Conservation (phyloP, 2,329 filamentous ascomycete genomes). For the Hypoxylon sp. region DNA sequence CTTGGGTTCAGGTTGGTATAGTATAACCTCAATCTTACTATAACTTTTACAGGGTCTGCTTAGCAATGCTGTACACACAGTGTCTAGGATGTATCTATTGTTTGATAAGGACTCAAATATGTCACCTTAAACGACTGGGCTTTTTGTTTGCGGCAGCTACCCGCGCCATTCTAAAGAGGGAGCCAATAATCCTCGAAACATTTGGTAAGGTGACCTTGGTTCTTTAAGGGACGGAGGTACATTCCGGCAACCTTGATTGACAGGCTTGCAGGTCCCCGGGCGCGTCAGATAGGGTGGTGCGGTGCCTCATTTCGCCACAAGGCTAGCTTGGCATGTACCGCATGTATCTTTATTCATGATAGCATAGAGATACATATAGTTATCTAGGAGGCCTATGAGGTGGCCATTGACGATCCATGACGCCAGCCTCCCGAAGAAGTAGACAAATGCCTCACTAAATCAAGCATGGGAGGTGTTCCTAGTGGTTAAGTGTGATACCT, state of each 20-base stretch:
- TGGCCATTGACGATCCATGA: conserved; percentile 19
- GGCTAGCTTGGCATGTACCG: conserved; percentile 16
- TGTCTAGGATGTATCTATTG: conserved; percentile 1
- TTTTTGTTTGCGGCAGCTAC: conserved; percentile 15
- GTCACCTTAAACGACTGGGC: conserved; percentile 10
- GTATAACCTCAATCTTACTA: conserved; percentile 2
- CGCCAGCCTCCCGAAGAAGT: neutral
- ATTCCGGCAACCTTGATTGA: conserved; percentile 14
- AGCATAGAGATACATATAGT: neutral
- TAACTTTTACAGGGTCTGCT: neutral
- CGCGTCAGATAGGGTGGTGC: conserved; percentile 7
- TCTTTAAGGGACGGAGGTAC: conserved; percentile 10
- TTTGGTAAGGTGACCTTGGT: conserved; percentile 17
- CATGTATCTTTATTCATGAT: conserved; percentile 19
- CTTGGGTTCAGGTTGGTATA: conserved; percentile 3
- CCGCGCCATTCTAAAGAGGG: conserved; percentile 7
- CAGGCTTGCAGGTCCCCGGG: conserved; percentile 21
- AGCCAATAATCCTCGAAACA: conserved; percentile 11
- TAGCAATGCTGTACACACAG: conserved; percentile 8
- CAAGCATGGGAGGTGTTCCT: conserved; percentile 2
- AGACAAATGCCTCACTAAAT: conserved; percentile 35
- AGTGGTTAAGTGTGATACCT: conserved; percentile 3
- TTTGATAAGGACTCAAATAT: conserved; percentile 5
- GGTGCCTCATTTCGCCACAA: conserved; percentile 33
- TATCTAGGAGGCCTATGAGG: conserved; percentile 18